phyloP scores from a whole-genome alignment of 2,329 filamentous ascomycete genomes.

The Immersiporthe knoxdaviesiana region DNA sequence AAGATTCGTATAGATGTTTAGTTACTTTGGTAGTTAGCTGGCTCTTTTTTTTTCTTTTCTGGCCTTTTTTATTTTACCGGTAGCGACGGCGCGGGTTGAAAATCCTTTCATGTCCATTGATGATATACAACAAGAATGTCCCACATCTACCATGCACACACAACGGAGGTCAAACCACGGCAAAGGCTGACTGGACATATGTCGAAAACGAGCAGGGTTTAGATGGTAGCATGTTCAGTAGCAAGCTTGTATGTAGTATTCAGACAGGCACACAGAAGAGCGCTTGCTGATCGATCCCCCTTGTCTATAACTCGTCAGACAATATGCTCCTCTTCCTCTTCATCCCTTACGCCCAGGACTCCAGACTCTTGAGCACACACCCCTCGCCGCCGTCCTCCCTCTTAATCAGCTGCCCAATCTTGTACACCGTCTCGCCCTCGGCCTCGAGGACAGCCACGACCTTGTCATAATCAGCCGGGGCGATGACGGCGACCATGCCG shows the following conservation, averaged over 20 bases:
- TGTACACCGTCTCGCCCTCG: conserved; percentile 76
- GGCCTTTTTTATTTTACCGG: too few species aligned
- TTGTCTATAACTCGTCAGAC: too few species aligned
- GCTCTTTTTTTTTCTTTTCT: too few species aligned
- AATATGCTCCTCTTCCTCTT: too few species aligned
- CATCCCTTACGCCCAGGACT: conserved; percentile 22
- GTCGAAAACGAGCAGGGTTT: background rate
- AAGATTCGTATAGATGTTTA: too few species aligned
- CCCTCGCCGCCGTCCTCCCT: conserved; percentile 59
- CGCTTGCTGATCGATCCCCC: background rate
- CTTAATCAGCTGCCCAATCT: conserved; percentile 71
- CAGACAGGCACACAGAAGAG: background rate
- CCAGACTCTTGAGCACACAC: conserved; percentile 49
- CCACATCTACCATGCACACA: background rate
- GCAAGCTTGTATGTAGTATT: background rate
- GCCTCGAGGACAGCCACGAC: conserved; percentile 64
- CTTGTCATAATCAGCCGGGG: conserved; percentile 61
- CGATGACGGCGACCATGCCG: conserved; percentile 90
- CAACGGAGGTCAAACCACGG: too few species aligned
- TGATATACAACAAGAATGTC: background rate
- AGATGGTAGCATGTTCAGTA: background rate
- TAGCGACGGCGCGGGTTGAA: background rate
- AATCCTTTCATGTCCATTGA: background rate
- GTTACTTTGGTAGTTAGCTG: background rate
- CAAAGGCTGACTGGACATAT: background rate